Percentiles rank a stretch among this genome's conserved stretches.
phyloP scores from a whole-genome alignment of 2,329 filamentous ascomycete species.

The Grosmannia clavigera region DNA sequence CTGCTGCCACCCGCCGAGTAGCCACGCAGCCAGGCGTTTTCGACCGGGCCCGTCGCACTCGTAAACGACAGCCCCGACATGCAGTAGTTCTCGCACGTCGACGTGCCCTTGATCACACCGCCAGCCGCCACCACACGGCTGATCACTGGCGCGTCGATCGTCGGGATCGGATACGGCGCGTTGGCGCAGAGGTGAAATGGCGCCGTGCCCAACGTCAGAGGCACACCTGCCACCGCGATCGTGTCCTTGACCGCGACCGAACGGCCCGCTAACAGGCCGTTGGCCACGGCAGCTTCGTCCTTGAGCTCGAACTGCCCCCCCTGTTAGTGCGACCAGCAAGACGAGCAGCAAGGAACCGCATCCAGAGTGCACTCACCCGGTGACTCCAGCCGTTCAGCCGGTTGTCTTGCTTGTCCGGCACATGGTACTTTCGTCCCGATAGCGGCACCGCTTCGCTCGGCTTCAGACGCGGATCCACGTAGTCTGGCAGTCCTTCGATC shows the following conservation, averaged over 20 bases:
- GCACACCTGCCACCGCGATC: slow-evolving; percentile 53
- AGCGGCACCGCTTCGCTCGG: slow-evolving; percentile 8
- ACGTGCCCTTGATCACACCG: slow-evolving; percentile 57
- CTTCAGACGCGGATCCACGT: slow-evolving; percentile 14
- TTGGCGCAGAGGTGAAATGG: slow-evolving; percentile 23
- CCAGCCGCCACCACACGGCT: slow-evolving; percentile 42
- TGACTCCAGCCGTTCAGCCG: slow-evolving; percentile 24
- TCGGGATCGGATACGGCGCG: slow-evolving; percentile 52
- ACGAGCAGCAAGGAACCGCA: no score
- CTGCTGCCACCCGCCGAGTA: slow-evolving; percentile 73
- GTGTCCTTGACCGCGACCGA: slow-evolving; percentile 67
- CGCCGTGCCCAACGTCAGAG: slow-evolving; percentile 40
- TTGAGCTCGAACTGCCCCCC: slow-evolving; percentile 15
- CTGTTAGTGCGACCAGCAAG: neutral
- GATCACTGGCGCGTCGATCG: slow-evolving; percentile 36
- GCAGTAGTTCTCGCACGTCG: slow-evolving; percentile 58
- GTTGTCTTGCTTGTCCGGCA: slow-evolving; percentile 15
- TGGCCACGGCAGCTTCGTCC: slow-evolving; percentile 3
- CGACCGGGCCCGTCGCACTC: slow-evolving; percentile 59
- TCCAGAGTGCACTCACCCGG: neutral
- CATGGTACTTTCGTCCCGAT: slow-evolving; percentile 13
- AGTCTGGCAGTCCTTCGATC: slow-evolving; percentile 17
- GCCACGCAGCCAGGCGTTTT: slow-evolving; percentile 57
- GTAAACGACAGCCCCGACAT: slow-evolving; percentile 45
- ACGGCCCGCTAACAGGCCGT: slow-evolving; percentile 54